phyloP scores from a whole-genome alignment of 331 rosid species.

The Rosa hybrid region DNA sequence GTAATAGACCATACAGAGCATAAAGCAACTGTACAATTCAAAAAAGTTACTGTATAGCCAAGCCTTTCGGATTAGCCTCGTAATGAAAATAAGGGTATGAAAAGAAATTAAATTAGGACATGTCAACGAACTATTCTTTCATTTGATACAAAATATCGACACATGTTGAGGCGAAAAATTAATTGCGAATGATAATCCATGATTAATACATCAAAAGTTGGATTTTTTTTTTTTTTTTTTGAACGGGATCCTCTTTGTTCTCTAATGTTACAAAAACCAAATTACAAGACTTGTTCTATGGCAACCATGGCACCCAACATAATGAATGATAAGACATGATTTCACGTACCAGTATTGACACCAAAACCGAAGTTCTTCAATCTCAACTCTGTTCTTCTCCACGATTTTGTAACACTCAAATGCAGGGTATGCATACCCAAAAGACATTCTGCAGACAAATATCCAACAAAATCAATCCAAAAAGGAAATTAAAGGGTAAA shows the following conservation, averaged over 20 bases:
- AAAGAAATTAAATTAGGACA: too few relatives aligned
- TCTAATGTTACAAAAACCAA: neutral
- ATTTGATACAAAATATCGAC: neutral
- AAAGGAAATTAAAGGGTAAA: neutral
- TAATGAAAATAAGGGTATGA: too few relatives aligned
- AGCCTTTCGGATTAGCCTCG: too few relatives aligned
- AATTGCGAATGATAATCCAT: neutral
- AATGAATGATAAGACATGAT: neutral
- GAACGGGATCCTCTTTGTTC: neutral
- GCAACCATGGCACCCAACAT: neutral
- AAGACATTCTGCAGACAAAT: constrained; percentile 52
- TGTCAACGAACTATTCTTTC: too few relatives aligned
- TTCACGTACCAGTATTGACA: constrained; percentile 82
- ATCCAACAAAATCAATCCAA: neutral
- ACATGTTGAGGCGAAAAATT: neutral
- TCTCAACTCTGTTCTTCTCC: constrained; percentile 60
- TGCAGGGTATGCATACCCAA: constrained; percentile 97
- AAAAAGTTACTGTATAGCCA: neutral
- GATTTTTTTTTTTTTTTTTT: too few relatives aligned
- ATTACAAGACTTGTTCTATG: neutral
- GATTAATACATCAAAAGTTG: too few relatives aligned
- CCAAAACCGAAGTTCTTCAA: constrained; percentile 89
- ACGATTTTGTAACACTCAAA: constrained; percentile 76
- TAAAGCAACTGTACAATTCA: too few relatives aligned
- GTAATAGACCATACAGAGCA: neutral